Evolutionary conservation across 1,139 yeast species (phyloP).

Genomic region (Scheffersomyces titani): DNA sequence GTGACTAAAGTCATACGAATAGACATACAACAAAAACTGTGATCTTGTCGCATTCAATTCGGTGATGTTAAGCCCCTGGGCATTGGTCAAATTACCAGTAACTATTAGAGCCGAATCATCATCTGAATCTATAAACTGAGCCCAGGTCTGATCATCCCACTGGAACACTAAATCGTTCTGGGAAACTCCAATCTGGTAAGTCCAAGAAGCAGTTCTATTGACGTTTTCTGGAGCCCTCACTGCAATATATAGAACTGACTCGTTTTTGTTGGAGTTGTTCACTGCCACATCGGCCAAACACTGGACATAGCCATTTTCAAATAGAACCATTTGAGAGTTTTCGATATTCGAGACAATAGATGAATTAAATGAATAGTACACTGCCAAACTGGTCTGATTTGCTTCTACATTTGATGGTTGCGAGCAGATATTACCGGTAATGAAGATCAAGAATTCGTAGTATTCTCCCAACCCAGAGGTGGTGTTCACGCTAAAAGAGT

Average conservation of each 20-base stretch:
- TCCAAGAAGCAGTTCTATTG: constrained; percentile 45
- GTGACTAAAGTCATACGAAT: constrained; percentile 39
- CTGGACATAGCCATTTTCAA: constrained; percentile 54
- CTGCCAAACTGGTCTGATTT: constrained; percentile 41
- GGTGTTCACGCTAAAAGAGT: constrained; percentile 48
- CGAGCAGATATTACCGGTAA: constrained; percentile 61
- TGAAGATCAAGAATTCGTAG: constrained; percentile 55
- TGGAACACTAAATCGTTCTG: constrained; percentile 66
- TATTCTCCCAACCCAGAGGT: constrained; percentile 47
- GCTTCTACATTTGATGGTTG: constrained; percentile 38
- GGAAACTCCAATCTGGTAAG: constrained; percentile 70
- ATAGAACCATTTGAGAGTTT: constrained; percentile 31
- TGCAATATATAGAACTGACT: constrained; percentile 45
- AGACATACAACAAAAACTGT: constrained; percentile 48
- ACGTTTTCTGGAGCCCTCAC: constrained; percentile 48
- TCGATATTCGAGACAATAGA: constrained; percentile 35
- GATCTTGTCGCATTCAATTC: constrained; percentile 31
- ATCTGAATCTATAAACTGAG: constrained; percentile 72
- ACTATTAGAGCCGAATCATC: constrained; percentile 66
- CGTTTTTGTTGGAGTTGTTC: constrained; percentile 12
- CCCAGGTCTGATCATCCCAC: constrained; percentile 65
- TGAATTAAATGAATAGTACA: constrained; percentile 53
- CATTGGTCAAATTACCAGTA: constrained; percentile 56
- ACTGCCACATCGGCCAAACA: constrained; percentile 48
- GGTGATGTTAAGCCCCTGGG: constrained; percentile 15